Evolutionary conservation across 116 monocot species (phyloP).

Genomic region (Papilionanthe hybrid): DNA sequence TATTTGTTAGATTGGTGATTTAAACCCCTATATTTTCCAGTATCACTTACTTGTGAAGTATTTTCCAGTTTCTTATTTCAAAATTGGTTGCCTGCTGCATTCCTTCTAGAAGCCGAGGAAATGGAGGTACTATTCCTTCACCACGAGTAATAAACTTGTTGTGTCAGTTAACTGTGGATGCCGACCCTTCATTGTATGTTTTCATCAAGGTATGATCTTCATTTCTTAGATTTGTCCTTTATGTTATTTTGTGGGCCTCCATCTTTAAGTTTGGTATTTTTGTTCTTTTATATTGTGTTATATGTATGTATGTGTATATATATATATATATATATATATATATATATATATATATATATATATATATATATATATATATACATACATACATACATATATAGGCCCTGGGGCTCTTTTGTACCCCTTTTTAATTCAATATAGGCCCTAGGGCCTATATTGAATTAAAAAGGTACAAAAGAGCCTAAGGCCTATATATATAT

Average conservation of each 20-base stretch:
- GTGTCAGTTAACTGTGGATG: constrained; percentile 74
- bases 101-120: constrained; percentile 20
- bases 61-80: constrained; percentile 70
- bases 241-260: background rate
- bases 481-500: too few species aligned
- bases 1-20: background rate
- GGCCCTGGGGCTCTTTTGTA: too few species aligned
- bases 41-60: constrained; percentile 2
- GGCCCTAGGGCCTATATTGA: too few species aligned
- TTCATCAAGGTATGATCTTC: constrained; percentile 53
- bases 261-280: constrained; percentile 1
- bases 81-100: constrained; percentile 79
- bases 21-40: background rate
- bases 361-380: too few species aligned
- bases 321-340: too few species aligned
- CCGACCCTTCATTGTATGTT: constrained; percentile 53
- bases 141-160: constrained; percentile 60
- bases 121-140: constrained; percentile 19
- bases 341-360: too few species aligned
- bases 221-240: background rate
- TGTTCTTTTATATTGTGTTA: background rate
- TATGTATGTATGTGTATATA: background rate
- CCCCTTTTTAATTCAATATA: too few species aligned
- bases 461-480: too few species aligned
- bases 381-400: too few species aligned